phyloP scores from a whole-genome alignment of 441 rosid species.

The Erodium texanum region DNA sequence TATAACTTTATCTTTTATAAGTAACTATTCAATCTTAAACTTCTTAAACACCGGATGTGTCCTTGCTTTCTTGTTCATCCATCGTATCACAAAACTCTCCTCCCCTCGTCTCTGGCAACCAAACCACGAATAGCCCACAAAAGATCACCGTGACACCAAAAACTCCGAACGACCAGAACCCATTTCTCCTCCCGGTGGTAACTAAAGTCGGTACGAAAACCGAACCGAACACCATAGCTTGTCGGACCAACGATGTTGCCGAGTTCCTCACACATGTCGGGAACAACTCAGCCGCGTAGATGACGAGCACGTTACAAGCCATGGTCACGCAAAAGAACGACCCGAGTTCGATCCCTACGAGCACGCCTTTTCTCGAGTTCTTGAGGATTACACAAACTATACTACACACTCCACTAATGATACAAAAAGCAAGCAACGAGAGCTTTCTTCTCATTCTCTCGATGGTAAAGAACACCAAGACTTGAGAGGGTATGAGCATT shows the following conservation, averaged over 20 bases:
- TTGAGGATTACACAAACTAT: constrained; percentile 25
- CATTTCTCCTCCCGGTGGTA: constrained; percentile 37
- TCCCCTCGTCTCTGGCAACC: constrained; percentile 57
- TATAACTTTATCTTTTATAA: no score
- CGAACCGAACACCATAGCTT: constrained; percentile 56
- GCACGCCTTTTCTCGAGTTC: constrained; percentile 9
- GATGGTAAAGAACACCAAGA: constrained; percentile 34
- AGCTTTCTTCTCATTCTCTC: constrained; percentile 34
- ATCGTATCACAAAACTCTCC: constrained; percentile 44
- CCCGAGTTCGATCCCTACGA: constrained; percentile 42
- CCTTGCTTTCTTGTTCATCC: constrained; percentile 55
- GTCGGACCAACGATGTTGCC: constrained; percentile 54
- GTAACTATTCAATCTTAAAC: no score
- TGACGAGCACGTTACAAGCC: constrained; percentile 30
- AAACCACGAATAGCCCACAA: constrained; percentile 37
- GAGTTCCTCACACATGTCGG: constrained; percentile 75
- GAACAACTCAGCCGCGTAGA: constrained; percentile 59
- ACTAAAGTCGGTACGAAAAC: constrained; percentile 52
- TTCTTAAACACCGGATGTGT: background rate
- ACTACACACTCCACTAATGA: constrained; percentile 41
- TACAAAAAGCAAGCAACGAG: constrained; percentile 36
- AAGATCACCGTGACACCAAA: constrained; percentile 46
- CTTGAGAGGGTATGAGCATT: background rate
- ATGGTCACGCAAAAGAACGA: constrained; percentile 53
- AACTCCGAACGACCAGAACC: constrained; percentile 38